A percentile compares a stretch with the other conserved stretches of the same genome.
Conservation (phyloP, 179 eudicot genomes). For the Silene coronaria region DNA sequence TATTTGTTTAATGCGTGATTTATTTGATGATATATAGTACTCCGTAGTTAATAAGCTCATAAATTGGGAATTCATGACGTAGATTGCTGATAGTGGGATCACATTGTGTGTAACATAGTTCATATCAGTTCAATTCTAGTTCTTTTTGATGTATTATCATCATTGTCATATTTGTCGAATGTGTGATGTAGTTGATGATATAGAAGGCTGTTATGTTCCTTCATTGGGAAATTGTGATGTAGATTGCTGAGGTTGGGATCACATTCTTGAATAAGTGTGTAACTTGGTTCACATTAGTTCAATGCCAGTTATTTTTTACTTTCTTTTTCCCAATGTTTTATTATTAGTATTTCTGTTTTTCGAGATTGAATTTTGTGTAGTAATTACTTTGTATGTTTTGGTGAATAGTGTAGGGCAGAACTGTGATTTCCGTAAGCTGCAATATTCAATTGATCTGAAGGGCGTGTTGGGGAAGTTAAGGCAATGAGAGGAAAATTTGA, state of each 20-base stretch:
- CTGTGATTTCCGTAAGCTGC: background rate
- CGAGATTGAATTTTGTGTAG: conserved; percentile 4
- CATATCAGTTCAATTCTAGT: too few relatives aligned
- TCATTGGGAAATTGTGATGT: conserved; percentile 12
- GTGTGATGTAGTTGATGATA: background rate
- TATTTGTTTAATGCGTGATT: too few relatives aligned
- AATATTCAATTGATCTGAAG: conserved; percentile 18
- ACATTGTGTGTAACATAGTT: too few relatives aligned
- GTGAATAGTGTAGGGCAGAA: conserved; percentile 8
- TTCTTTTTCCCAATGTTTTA: too few relatives aligned
- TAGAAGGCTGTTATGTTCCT: background rate
- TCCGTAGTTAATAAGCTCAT: too few relatives aligned
- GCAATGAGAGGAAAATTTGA: conserved; percentile 54
- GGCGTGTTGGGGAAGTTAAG: conserved; percentile 23
- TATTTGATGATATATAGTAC: too few relatives aligned
- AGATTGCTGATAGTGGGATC: too few relatives aligned
- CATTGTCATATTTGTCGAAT: too few relatives aligned
- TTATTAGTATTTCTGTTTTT: too few relatives aligned
- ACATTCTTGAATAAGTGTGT: conserved; percentile 14
- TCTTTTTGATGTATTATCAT: too few relatives aligned
- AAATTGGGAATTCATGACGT: too few relatives aligned
- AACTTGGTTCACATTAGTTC: background rate
- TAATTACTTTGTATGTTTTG: background rate
- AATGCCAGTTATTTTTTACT: background rate
- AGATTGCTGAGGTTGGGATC: conserved; percentile 14